Evolutionary conservation across 345 rosid genomes (phyloP), one percentile per base, ranked within the genome.

Genomic region (Gossypium arboreum): DNA sequence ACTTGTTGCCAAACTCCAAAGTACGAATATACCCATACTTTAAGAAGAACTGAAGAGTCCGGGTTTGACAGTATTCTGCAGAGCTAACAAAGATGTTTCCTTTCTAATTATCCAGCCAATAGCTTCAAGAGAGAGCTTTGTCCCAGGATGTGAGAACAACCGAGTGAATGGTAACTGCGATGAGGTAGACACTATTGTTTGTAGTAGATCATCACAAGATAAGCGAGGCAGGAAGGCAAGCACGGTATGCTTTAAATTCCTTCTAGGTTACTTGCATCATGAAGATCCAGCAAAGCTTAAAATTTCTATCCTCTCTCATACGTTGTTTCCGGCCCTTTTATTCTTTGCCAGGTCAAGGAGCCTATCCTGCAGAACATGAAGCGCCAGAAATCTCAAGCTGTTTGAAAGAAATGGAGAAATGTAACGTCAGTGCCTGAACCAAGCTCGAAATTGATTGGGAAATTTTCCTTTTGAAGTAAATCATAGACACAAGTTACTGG

Each of bases 101-200:
- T 45, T 44, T 75, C 62, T 10, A 63, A 70, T 65, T 60, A 9
- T 62, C 63, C 86, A 96, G 97, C 90, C 99, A 22, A 88, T 86
- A 55, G 88, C 91, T 79, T 93, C 99, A 55, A 85, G 92, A 75
- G 98, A 93, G 81, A 93, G 97, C 76, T 83, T 88, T 82, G 81
- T 77, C 3, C 86, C 86, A 10, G 89, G 88, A 67, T 68, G 76
- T 57, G 86, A 79, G 72, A 86, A 77, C 54, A 67, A 52, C 77
- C 71, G 79, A 77, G 79, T 84, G 57, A 84, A 86, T 55, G 85
- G 75, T 24, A 52, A 66, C 64, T 48, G 78, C 44, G 85, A 85
- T 56, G 97, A 85, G 43, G 79, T 44, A 10, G 89, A 84, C 4
- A 69, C 79, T 12, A 75, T 77, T 44, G 77, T 74, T 48, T 77